phyloP scores from a whole-genome alignment of 805 yeast genomes.

The Starmerella apis region DNA sequence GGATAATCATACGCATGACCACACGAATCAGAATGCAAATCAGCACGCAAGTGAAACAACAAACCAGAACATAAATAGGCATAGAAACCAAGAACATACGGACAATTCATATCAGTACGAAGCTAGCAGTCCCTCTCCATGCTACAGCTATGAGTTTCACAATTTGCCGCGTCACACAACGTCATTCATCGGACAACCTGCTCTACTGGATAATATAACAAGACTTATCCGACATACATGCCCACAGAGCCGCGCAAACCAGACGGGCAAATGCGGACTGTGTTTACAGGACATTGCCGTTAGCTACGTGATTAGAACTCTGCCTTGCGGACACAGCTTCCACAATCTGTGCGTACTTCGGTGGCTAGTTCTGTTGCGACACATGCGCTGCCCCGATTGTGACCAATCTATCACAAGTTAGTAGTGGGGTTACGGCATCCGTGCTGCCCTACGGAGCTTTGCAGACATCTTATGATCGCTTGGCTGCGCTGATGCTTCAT shows the following conservation, averaged over 20 bases:
- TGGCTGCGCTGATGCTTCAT: constrained; percentile 90
- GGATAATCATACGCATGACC: no score
- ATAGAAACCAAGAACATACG: no score
- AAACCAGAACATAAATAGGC: no score
- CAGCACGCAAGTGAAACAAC: no score
- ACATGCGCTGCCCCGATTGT: constrained; percentile 79
- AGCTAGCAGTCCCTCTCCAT: no score
- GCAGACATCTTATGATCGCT: constrained; percentile 58
- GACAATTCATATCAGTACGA: no score
- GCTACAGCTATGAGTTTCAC: no score
- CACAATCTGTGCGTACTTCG: constrained; percentile 72
- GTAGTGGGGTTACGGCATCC: background rate
- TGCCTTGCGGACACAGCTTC: constrained; percentile 74
- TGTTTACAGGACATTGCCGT: constrained; percentile 10
- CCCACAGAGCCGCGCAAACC: constrained; percentile 1
- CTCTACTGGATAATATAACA: constrained; percentile 10
- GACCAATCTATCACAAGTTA: constrained; percentile 48
- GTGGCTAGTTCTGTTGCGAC: constrained; percentile 56
- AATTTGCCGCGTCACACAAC: no score
- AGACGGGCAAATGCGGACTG: constrained; percentile 13
- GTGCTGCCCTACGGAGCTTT: background rate
- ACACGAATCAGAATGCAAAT: no score
- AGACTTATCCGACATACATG: constrained; percentile 8
- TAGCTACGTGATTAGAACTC: constrained; percentile 53
- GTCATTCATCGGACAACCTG: constrained; percentile 8